Evolutionary conservation across 73 alveolate species (phyloP), one percentile per base, ranked within the genome.

Genomic region (Symbiodinium pilosum): DNA sequence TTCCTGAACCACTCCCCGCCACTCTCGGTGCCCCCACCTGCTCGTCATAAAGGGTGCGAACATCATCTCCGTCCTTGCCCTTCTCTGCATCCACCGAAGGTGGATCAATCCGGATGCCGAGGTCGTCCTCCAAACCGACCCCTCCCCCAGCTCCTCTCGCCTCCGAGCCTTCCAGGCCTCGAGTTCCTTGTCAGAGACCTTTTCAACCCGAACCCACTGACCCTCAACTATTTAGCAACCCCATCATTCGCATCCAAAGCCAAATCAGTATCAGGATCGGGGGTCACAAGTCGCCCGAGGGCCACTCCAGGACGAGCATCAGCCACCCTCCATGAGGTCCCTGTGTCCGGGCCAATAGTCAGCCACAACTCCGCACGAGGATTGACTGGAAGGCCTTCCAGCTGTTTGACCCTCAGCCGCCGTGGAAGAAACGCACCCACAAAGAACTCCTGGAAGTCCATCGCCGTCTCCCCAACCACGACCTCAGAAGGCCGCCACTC

Each of bases 401-500:
- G 51, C 43, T 43, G 26, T 75, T 26, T 3, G n/a, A 20, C 30
- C 12, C 64, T 7, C 7, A 47, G 64, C 7, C 64, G 64, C 64
- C 64, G 64, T 11, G 64, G 16, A 18, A 20, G 8, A 34, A 84
- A 28, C 14, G 34, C 1, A 34, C 44, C 75, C 12, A 71, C 77
- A 16, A 84, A 34, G 36, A 43, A 84, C 34, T 42, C 43, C 28
- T 3, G 77, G 12, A 68, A 9, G 2, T 39, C 43, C 28, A n/a
- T 59, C 3, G 75, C 9, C 21, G 3, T 6, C 28, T 68, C 93
- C 30, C 30, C 38, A 44, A 84, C 93, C 34, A 84, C 51, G 47
- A 84, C 75, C 34, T 16, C 38, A 43, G 32, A 4, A 30, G 93
- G 93, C 75, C 93, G 11, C 93, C 93, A 84, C 5, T 3, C 75